Conservation (phyloP, 352 stramenopile genomes). For the Pythium volutum region DNA sequence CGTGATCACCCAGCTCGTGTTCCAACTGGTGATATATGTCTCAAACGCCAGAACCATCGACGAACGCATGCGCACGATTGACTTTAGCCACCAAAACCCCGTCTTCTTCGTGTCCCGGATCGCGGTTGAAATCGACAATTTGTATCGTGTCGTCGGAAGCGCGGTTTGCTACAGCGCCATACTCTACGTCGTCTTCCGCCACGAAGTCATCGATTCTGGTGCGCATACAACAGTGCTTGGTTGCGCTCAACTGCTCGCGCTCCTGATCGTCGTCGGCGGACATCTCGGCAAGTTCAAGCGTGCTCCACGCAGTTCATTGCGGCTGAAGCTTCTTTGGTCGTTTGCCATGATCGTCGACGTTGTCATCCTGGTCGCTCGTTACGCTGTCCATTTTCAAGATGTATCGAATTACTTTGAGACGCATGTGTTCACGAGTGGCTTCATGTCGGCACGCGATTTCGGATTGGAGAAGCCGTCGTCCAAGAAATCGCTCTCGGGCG, state of each 20-base stretch:
- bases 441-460: slow-evolving; percentile 70
- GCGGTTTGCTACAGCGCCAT: slow-evolving; percentile 72
- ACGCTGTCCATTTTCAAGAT: slow-evolving; percentile 79
- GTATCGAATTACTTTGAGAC: slow-evolving; percentile 61
- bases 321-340: slow-evolving; percentile 73
- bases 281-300: slow-evolving; percentile 67
- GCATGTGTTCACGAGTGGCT: slow-evolving; percentile 66
- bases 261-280: slow-evolving; percentile 64
- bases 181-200: slow-evolving; percentile 63
- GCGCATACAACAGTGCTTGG: slow-evolving; percentile 71
- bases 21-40: slow-evolving; percentile 85
- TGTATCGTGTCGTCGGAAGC: slow-evolving; percentile 61
- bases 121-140: slow-evolving; percentile 72
- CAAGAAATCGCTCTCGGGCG: slow-evolving; percentile 50
- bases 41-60: slow-evolving; percentile 66
- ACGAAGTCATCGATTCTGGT: slow-evolving; percentile 44
- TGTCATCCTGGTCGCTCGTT: slow-evolving; percentile 61
- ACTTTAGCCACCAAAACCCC: slow-evolving; percentile 63
- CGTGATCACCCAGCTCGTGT: slow-evolving; percentile 83
- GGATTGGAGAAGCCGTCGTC: slow-evolving; percentile 67
- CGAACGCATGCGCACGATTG: slow-evolving; percentile 55
- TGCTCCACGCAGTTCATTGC: slow-evolving; percentile 62
- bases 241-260: slow-evolving; percentile 50
- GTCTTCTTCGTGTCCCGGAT: slow-evolving; percentile 74
- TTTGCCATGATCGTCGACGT: slow-evolving; percentile 72